Base-by-base conservation (phyloP, 2,329 filamentous ascomycete species). In the Hirsutella thompsonii region DNA sequence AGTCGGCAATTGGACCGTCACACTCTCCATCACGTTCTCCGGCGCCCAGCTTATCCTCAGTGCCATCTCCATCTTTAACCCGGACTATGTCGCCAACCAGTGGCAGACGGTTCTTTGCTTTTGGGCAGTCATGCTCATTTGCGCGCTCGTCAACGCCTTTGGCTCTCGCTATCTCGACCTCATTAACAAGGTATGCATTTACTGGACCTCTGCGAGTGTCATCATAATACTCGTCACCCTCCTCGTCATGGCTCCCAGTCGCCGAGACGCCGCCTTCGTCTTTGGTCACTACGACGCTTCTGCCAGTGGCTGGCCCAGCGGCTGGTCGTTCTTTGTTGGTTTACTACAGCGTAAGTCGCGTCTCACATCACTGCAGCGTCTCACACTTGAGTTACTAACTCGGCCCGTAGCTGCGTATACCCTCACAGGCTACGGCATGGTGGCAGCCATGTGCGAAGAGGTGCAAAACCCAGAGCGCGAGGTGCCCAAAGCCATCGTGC, bases 101-200 rank as follows among this genome's bases (percentile, higher is more conserved):
- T 86, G 81, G 79, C 81, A 87, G 56, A 79, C 83, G 42, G 85
- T 87, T 53, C 62, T 86, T 36, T 81, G 85, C 47, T 87, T 86
- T 58, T 74, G 82, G 50, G 79, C 65, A 16, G 79, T 79, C 51
- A 81, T 76, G 45, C 45, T 79, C 26, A 60, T 74, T 16, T 79
- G 78, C 35, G 79, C 83, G 46, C 44, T 75, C 41, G 66, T 86
- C 57, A 87, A 86, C 48, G 75, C 77, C 6, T 81, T 85, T 48
- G 68, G 72, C 21, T 60, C 61, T n/a, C 48, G 54, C 2, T 56
- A 79, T 8, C 64, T 88, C 26, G 81, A 82, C 2, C 66, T 73
- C 29, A 68, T 87, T 52, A 87, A 81, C 57, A 80, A 83, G 55
- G 61, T 72, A 28, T 83, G 82, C 29, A 82, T 88, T 48, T 76